Base-by-base conservation (phyloP, 2,329 filamentous ascomycete species). In the Colletotrichum siamense region DNA sequence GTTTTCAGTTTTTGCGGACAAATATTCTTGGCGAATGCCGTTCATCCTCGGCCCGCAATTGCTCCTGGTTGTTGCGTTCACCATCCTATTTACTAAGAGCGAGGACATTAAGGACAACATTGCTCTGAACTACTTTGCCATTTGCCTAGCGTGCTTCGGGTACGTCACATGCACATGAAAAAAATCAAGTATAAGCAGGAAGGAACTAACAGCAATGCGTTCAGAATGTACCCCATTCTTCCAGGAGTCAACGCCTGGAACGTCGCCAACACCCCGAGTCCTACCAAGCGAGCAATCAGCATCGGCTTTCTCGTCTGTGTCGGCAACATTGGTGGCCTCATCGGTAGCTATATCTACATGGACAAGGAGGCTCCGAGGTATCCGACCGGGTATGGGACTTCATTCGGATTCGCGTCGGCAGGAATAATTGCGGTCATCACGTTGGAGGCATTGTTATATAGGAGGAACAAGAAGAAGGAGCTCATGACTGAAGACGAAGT, bases 241-340 rank as follows among this genome's bases (percentile, higher is more conserved):
- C 86, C 86, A 0, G 86, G 82, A 3, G 83, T 83, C 26, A 86
- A 85, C 39, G 83, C 86, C 1, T 88, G 87, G 86, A 86, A 83
- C 44, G 82, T 85, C 0, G 82, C 81, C 71, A 88, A 88, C 69
- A 81, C 84, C 0, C 82, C 85, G 0, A 81, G 82, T 5, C 82
- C 86, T 0, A 81, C 81, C 0, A 87, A 86, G 64, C 82, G 87
- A 26, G 85, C 85, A 7, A 83, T 88, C 61, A 84, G 84, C 3
- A 87, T 88, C 65, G 87, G 82, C 0, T 83, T 84, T 34, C 76
- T 87, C 0, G 84, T 88, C 16, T 85, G 83, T n/a, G 78, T 84
- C 28, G 86, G 86, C 5, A 85, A 86, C 71, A 81, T 81, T 30
- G 84, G 84, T 26, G 84, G 85, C 6, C 79, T 86, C 3, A 77